These are phyloP conservation scores for Nelumbo lutea DNA, from an alignment of 164 flowering plant species.

Conservation along the genomic window DNA sequence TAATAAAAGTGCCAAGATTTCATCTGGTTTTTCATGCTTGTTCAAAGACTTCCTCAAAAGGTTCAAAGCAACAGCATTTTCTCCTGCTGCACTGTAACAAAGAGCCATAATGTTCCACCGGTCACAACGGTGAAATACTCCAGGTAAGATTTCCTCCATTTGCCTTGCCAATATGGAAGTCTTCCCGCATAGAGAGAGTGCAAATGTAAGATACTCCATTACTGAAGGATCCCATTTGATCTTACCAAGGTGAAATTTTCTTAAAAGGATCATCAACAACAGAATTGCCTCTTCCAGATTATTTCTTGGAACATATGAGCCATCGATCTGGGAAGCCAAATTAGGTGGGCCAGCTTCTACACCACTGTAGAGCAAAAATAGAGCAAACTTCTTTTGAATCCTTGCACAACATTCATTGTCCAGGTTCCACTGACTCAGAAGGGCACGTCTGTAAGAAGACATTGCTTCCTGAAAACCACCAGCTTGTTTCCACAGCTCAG, in stretches of 20 bases:
- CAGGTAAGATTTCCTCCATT: slow-evolving; percentile 82
- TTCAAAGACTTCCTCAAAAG: slow-evolving; percentile 73
- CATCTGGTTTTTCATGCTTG: slow-evolving; percentile 69
- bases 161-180: slow-evolving; percentile 70
- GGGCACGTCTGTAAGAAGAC: slow-evolving; percentile 77
- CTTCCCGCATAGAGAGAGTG: slow-evolving; percentile 71
- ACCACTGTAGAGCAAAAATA: slow-evolving; percentile 79
- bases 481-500: slow-evolving; percentile 88
- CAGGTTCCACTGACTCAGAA: slow-evolving; percentile 87
- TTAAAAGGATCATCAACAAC: slow-evolving; percentile 76
- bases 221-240: slow-evolving; percentile 81
- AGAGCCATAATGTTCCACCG: slow-evolving; percentile 82
- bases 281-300: slow-evolving; percentile 91
- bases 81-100: slow-evolving; percentile 63
- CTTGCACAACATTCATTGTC: slow-evolving; percentile 73
- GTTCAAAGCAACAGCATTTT: slow-evolving; percentile 59
- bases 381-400: slow-evolving; percentile 82
- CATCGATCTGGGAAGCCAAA: slow-evolving; percentile 64
- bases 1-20: slow-evolving; percentile 52
- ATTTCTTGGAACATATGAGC: slow-evolving; percentile 75
- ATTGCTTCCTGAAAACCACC: slow-evolving; percentile 69
- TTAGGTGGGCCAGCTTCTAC: slow-evolving; percentile 84
- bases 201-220: slow-evolving; percentile 80
- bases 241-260: slow-evolving; percentile 58
- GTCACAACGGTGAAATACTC: slow-evolving; percentile 61